Conservation (phyloP, 768 basidiomycete species). For the Pleurotus giganteus region DNA sequence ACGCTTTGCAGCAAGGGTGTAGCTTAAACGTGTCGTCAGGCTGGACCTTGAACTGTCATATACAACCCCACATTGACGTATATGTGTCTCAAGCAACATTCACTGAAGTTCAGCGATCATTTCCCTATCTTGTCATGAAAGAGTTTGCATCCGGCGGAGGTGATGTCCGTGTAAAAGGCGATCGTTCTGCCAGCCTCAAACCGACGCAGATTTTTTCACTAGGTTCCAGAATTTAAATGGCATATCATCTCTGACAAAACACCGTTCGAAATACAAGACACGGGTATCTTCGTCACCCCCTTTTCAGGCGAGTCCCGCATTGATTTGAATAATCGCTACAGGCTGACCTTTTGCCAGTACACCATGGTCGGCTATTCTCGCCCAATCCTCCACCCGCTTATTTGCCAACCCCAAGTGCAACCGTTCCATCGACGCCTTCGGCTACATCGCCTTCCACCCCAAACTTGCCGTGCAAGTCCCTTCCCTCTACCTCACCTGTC, state of each 20-base stretch:
- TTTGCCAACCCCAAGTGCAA: slow-evolving; percentile 36
- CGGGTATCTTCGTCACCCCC: slow-evolving; percentile 62
- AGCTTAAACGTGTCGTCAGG: slow-evolving; percentile 34
- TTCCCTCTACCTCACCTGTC: neutral
- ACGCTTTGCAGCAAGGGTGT: neutral
- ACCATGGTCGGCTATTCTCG: slow-evolving; percentile 70
- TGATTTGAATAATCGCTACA: neutral
- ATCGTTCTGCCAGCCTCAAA: neutral
- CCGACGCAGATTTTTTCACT: slow-evolving; percentile 3
- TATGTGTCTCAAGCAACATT: slow-evolving; percentile 70
- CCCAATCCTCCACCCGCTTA: slow-evolving; percentile 34
- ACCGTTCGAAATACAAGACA: slow-evolving; percentile 66
- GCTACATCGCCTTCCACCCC: slow-evolving; percentile 28
- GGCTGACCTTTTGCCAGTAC: slow-evolving; percentile 40
- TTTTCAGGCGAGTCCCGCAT: slow-evolving; percentile 52
- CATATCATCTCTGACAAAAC: slow-evolving; percentile 71
- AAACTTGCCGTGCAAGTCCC: slow-evolving; percentile 13
- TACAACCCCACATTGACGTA: slow-evolving; percentile 73
- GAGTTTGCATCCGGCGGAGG: slow-evolving; percentile 80
- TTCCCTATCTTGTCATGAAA: slow-evolving; percentile 79
- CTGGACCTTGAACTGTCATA: slow-evolving; percentile 67
- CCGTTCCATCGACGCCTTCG: slow-evolving; percentile 34
- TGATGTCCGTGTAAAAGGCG: slow-evolving; percentile 54
- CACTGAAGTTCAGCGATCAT: slow-evolving; percentile 61
- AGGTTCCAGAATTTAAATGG: slow-evolving; percentile 85